A percentile compares a stretch with the other conserved stretches of the same genome.
Evolutionary conservation across 345 rosid species (phyloP).

Genomic region (Laguncularia racemosa): DNA sequence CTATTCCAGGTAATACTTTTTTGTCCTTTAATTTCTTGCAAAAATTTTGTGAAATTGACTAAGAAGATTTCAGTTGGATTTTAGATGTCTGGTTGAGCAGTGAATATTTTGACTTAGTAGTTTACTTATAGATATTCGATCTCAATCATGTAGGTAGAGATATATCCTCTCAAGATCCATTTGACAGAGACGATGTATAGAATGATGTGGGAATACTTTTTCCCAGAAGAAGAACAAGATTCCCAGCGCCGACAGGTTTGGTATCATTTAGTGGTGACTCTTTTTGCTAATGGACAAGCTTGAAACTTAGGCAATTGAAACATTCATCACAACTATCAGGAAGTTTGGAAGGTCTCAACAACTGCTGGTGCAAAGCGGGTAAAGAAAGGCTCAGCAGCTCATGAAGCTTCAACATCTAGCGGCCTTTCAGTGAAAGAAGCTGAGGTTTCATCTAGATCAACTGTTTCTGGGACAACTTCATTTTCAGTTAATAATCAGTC

Average conservation of each 20-base stretch:
- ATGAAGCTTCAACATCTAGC: constrained; percentile 52
- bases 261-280: background rate
- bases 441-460: constrained; percentile 44
- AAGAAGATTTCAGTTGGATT: too few relatives aligned
- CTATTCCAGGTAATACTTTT: constrained; percentile 63
- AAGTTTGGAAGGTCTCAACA: constrained; percentile 93
- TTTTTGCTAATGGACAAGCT: too few relatives aligned
- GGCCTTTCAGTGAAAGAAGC: constrained; percentile 49
- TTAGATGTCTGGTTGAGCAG: too few relatives aligned
- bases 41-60: too few relatives aligned
- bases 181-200: constrained; percentile 97
- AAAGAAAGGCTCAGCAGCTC: constrained; percentile 59
- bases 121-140: constrained; percentile 2
- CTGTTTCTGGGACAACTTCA: constrained; percentile 22
- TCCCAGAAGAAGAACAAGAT: constrained; percentile 97
- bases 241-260: constrained; percentile 91
- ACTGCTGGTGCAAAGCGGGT: constrained; percentile 78
- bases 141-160: constrained; percentile 61
- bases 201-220: constrained; percentile 98
- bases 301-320: constrained; percentile 1
- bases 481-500: constrained; percentile 11
- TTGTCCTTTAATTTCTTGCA: background rate
- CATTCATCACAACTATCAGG: constrained; percentile 40
- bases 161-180: constrained; percentile 91
- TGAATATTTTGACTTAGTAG: constrained; percentile 2